These are phyloP conservation scores for Leishmania tarentolae DNA, from an alignment of 208 protist species.

Conservation along the genomic window DNA sequence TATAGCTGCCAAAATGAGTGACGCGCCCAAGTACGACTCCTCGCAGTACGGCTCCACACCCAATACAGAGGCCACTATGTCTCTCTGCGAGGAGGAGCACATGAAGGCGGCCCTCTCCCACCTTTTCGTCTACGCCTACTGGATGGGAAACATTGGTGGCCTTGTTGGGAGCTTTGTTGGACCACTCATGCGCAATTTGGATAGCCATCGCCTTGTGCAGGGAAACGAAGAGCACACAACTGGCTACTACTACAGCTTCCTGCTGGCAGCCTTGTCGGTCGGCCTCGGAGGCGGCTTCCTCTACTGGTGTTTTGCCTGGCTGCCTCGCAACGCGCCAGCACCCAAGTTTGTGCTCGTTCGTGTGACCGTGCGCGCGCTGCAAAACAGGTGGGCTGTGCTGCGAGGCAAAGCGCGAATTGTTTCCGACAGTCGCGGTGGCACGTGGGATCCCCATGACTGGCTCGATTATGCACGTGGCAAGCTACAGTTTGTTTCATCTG, in stretches of 20 bases:
- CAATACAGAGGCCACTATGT: background rate
- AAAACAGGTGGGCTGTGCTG: conserved; percentile 16
- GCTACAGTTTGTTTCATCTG: background rate
- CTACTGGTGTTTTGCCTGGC: conserved; percentile 22
- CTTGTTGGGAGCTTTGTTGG: conserved; percentile 60
- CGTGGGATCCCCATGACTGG: conserved; percentile 8
- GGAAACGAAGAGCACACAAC: conserved; percentile 44
- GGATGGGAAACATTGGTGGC: conserved; percentile 53
- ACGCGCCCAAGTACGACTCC: background rate
- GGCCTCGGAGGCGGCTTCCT: conserved; percentile 37
- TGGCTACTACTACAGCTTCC: conserved; percentile 73
- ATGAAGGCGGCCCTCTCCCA: conserved; percentile 43
- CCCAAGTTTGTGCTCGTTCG: conserved; percentile 57
- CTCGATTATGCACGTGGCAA: conserved; percentile 22
- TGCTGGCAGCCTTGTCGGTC: conserved; percentile 42
- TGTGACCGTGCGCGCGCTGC: conserved; percentile 36
- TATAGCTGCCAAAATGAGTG: background rate
- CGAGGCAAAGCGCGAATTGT: conserved; percentile 2
- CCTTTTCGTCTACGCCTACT: conserved; percentile 59
- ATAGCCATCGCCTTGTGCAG: conserved; percentile 23
- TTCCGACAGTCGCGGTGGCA: background rate
- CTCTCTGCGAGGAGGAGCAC: conserved; percentile 7
- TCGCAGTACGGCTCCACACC: background rate
- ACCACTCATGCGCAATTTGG: conserved; percentile 54
- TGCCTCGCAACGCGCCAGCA: conserved; percentile 38